Base-by-base conservation (phyloP, 768 basidiomycete genomes). In the Lentinus tigrinus region DNA sequence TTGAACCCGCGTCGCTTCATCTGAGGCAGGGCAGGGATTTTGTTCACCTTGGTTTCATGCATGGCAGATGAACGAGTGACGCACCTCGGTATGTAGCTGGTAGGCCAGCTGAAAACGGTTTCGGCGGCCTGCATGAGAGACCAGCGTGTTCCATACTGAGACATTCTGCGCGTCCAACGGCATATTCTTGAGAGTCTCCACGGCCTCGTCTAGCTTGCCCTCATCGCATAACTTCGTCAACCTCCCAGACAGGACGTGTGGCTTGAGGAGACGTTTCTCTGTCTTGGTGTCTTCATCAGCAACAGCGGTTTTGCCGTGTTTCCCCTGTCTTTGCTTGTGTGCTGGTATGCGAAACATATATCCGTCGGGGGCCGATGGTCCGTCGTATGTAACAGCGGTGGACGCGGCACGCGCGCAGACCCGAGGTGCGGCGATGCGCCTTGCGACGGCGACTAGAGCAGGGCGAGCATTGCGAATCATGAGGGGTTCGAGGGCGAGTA, bases 1-100 rank as follows among this genome's bases (percentile, higher is more conserved):
- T 78, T 78, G 67, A 91, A 87, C 1, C 89, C 89, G 43, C 93
- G 83, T 34, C 91, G 81, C 72, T 91, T 93, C 91, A 94, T 91
- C 92, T 94, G 59, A 36, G 23, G 19, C 40, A 28, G 3, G 21
- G 13, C n/a, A n/a, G n/a, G n/a, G n/a, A n/a, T n/a, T n/a, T n/a
- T n/a, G 10, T 13, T 23, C 24, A 23, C 14, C 21, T 24, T 13
- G 23, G 3, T 6, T 19, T 3, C 19, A 10, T n/a, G n/a, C n/a
- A 36, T 69, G n/a, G 27, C 16, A 34, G 31, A 4, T 31, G 43
- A 39, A 4, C 21, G 31, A 17, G 17, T 2, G 9, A 66, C 80
- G 67, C 58, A 93, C 92, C 58, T 94, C 90, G 43, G 75, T 73
- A 69, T 81, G 93, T 31, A 93, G 73, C n/a, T 78, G 69, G 61